These are phyloP conservation scores for Aureobasidium pullulans DNA, from an alignment of 2,329 filamentous ascomycete genomes.

Conservation along the genomic window DNA sequence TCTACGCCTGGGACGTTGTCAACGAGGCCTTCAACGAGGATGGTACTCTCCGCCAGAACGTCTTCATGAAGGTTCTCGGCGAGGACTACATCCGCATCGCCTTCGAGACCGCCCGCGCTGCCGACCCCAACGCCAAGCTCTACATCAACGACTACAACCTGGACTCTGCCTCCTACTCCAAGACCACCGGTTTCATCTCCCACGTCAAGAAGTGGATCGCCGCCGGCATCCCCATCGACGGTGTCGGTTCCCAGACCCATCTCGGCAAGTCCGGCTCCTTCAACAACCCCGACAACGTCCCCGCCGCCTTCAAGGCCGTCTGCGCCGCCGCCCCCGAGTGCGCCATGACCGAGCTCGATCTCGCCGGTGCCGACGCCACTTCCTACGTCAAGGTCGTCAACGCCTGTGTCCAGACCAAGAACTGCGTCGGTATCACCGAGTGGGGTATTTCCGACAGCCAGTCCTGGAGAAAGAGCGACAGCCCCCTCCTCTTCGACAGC, in stretches of 20 bases:
- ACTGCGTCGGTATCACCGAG: slow-evolving; percentile 60
- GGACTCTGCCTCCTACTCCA: slow-evolving; percentile 52
- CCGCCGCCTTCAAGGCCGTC: slow-evolving; percentile 46
- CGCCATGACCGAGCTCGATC: slow-evolving; percentile 62
- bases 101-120: slow-evolving; percentile 59
- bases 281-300: slow-evolving; percentile 35
- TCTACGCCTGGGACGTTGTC: slow-evolving; percentile 43
- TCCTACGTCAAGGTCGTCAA: slow-evolving; percentile 52
- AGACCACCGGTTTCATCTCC: slow-evolving; percentile 48
- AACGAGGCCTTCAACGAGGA: slow-evolving; percentile 25
- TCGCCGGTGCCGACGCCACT: slow-evolving; percentile 46
- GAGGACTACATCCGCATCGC: slow-evolving; percentile 64
- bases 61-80: slow-evolving; percentile 62
- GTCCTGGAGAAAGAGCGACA: slow-evolving; percentile 32
- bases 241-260: slow-evolving; percentile 55
- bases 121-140: slow-evolving; percentile 60
- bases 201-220: slow-evolving; percentile 58
- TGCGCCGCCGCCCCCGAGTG: slow-evolving; percentile 47
- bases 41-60: slow-evolving; percentile 59
- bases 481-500: slow-evolving; percentile 36
- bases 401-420: slow-evolving; percentile 50
- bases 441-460: slow-evolving; percentile 46
- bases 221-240: slow-evolving; percentile 57
- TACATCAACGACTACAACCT: slow-evolving; percentile 69
- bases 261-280: slow-evolving; percentile 29